phyloP scores from a whole-genome alignment of 2,329 filamentous ascomycete species.

The Aspergillus japonicus region DNA sequence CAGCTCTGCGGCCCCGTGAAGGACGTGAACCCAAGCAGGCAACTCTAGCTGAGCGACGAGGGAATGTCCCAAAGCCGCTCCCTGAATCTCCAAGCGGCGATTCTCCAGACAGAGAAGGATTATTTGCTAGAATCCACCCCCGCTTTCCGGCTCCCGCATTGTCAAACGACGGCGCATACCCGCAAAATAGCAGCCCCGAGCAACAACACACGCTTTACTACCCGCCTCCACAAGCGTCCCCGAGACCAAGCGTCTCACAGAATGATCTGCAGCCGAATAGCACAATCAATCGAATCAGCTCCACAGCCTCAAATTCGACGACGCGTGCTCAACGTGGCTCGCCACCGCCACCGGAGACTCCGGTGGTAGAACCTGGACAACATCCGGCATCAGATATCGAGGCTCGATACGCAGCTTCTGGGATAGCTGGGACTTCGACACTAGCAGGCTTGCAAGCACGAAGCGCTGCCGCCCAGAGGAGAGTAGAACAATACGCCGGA shows the following conservation, averaged over 20 bases:
- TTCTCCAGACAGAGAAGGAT: slow-evolving; percentile 70
- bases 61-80: slow-evolving; percentile 71
- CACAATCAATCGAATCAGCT: slow-evolving; percentile 64
- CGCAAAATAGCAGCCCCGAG: slow-evolving; percentile 45
- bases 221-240: slow-evolving; percentile 50
- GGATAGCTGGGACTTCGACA: slow-evolving; percentile 82
- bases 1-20: slow-evolving; percentile 42
- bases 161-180: slow-evolving; percentile 23
- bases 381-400: slow-evolving; percentile 81
- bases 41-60: slow-evolving; percentile 76
- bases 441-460: slow-evolving; percentile 72
- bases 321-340: slow-evolving; percentile 89
- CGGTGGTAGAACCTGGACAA: slow-evolving; percentile 69
- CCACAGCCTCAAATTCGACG: slow-evolving; percentile 89
- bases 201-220: slow-evolving; percentile 63
- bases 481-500: slow-evolving; percentile 73
- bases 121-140: slow-evolving; percentile 67
- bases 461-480: slow-evolving; percentile 77
- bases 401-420: slow-evolving; percentile 84
- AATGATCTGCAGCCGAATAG: slow-evolving; percentile 48
- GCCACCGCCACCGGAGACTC: slow-evolving; percentile 91
- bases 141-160: slow-evolving; percentile 40
- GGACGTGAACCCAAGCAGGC: slow-evolving; percentile 54
- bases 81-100: slow-evolving; percentile 79
- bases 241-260: slow-evolving; percentile 26